phyloP scores from a whole-genome alignment of 441 rosid species.

The Eutrema salsugineum region DNA sequence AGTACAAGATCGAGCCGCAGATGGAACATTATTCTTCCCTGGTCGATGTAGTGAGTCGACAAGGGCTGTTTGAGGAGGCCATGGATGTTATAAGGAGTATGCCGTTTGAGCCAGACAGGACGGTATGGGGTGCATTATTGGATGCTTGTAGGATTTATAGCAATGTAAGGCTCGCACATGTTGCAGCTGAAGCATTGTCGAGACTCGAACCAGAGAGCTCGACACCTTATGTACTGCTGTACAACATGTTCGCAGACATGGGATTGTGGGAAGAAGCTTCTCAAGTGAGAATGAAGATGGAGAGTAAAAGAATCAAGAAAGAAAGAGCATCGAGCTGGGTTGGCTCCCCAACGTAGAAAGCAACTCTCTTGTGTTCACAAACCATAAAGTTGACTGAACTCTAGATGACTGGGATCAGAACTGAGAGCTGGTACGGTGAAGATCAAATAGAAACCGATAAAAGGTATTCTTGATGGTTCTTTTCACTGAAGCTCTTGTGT shows the following conservation, averaged over 20 bases:
- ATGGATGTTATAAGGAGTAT: conserved; percentile 46
- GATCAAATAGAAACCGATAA: not conserved
- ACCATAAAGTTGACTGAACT: not conserved
- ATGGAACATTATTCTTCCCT: conserved; percentile 65
- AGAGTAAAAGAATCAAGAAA: conserved; percentile 47
- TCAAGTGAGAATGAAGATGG: conserved; percentile 50
- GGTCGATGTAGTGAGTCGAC: conserved; percentile 54
- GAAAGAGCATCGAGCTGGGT: conserved; percentile 52
- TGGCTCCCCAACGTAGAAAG: conserved; percentile 10
- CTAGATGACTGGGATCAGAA: not conserved
- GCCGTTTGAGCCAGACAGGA: conserved; percentile 54
- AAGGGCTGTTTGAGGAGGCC: conserved; percentile 62
- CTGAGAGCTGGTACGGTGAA: not conserved
- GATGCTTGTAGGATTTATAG: conserved; percentile 66
- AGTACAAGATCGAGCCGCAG: conserved; percentile 50
- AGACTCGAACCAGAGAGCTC: conserved; percentile 62
- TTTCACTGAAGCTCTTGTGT: not conserved
- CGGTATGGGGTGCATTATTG: conserved; percentile 69
- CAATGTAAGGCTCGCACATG: conserved; percentile 47
- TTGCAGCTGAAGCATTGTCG: conserved; percentile 57
- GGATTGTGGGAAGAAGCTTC: conserved; percentile 56
- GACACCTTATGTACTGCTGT: conserved; percentile 58
- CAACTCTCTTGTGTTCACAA: not conserved
- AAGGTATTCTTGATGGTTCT: not conserved
- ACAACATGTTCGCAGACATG: conserved; percentile 56